These are phyloP conservation scores for Tuber magnatum DNA, from an alignment of 495 filamentous ascomycete genomes.

Conservation along the genomic window DNA sequence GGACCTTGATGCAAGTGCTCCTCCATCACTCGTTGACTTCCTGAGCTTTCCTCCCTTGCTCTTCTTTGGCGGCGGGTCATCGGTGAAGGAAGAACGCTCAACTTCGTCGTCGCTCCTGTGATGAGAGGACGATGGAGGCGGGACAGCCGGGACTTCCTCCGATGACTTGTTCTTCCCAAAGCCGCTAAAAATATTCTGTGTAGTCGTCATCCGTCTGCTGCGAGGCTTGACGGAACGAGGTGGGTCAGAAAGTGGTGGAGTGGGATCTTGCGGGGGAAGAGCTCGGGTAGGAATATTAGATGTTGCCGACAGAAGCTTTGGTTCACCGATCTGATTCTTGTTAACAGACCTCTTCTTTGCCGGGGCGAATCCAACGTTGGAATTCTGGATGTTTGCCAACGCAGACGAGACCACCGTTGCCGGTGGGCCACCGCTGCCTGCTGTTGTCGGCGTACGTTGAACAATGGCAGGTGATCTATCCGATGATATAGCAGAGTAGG, in stretches of 20 bases:
- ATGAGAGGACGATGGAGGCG: slow-evolving; percentile 23
- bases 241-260: slow-evolving; percentile 9
- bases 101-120: slow-evolving; percentile 34
- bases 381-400: slow-evolving; percentile 22
- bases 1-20: slow-evolving; percentile 29
- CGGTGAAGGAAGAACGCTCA: slow-evolving; percentile 35
- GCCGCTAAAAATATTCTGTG: slow-evolving; percentile 28
- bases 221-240: slow-evolving; percentile 11
- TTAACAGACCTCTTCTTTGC: slow-evolving; percentile 36
- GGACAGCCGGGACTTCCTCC: slow-evolving; percentile 30
- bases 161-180: slow-evolving; percentile 37
- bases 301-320: slow-evolving; percentile 37
- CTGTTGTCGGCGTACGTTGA: slow-evolving; percentile 17
- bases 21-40: slow-evolving; percentile 40
- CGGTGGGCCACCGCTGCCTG: slow-evolving; percentile 18
- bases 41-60: slow-evolving; percentile 31
- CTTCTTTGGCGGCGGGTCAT: slow-evolving; percentile 36
- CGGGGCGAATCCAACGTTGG: slow-evolving; percentile 31
- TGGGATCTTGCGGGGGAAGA: slow-evolving; percentile 20
- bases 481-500: slow-evolving; percentile 15
- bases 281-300: slow-evolving; percentile 37
- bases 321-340: slow-evolving; percentile 38
- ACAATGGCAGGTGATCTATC: slow-evolving; percentile 30
- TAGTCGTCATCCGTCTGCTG: slow-evolving; percentile 24
- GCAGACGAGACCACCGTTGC: slow-evolving; percentile 8